Evolutionary conservation across 768 basidiomycete species (phyloP).

Genomic region (Collybia mongolica): DNA sequence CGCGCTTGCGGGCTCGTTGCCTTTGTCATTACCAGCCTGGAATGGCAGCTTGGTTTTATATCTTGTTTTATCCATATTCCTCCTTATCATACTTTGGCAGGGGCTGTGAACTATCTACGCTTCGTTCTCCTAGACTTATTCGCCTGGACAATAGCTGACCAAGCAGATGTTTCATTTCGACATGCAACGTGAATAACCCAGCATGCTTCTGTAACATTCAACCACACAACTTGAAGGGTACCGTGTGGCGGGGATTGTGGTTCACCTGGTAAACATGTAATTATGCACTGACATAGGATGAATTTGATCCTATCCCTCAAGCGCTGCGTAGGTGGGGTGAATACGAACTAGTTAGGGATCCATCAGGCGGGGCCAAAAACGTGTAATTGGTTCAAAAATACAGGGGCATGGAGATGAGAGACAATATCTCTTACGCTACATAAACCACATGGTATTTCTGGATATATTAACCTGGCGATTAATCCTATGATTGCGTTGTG

Average conservation of each 20-base stretch:
- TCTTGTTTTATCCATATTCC: conserved; percentile 24
- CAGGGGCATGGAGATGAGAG: conserved; percentile 11
- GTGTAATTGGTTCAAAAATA: conserved; percentile 32
- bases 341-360: conserved; percentile 45
- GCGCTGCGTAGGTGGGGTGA: conserved; percentile 34
- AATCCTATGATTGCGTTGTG: background rate
- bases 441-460: background rate
- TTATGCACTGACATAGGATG: background rate
- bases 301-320: conserved; percentile 2
- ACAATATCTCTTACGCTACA: conserved; percentile 11
- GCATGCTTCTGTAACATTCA: background rate
- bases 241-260: conserved; percentile 26
- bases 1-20: conserved; percentile 14
- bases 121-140: background rate
- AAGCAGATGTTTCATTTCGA: conserved; percentile 37
- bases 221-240: no score
- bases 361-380: conserved; percentile 31
- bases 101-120: background rate
- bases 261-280: conserved; percentile 21
- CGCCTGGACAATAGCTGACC: conserved; percentile 22
- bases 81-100: conserved; percentile 32
- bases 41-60: conserved; percentile 22
- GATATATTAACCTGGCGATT: background rate
- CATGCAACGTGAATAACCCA: conserved; percentile 30
- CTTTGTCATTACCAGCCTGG: conserved; percentile 22